These are phyloP conservation scores for Neofusicoccum sp. DNA, from an alignment of 2,329 filamentous ascomycete species.

Conservation along the genomic window DNA sequence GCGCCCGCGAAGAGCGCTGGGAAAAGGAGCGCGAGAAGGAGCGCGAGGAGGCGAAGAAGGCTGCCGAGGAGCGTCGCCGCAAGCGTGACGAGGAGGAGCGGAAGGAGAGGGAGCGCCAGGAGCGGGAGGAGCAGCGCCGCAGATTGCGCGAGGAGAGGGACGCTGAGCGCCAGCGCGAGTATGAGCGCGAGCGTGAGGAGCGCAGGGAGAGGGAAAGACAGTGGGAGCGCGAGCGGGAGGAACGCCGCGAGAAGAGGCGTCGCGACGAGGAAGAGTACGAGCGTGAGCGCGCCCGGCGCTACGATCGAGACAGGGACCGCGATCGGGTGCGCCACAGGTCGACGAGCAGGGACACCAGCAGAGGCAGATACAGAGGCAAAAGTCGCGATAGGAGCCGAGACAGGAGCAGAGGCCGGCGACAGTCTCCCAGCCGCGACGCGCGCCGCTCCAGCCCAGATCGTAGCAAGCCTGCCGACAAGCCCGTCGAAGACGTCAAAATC, in stretches of 20 bases:
- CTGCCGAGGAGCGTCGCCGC: constrained; percentile 49
- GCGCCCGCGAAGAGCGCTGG: constrained; percentile 59
- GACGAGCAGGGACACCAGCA: constrained; percentile 13
- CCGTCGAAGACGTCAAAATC: constrained; percentile 34
- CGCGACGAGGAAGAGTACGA: constrained; percentile 49
- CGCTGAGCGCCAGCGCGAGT: constrained; percentile 36
- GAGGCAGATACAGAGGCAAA: neutral
- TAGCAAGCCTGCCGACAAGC: constrained; percentile 21
- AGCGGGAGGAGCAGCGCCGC: constrained; percentile 33
- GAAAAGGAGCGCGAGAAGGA: constrained; percentile 55
- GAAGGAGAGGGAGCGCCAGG: constrained; percentile 37
- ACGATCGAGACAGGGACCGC: constrained; percentile 29
- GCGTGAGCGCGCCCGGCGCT: constrained; percentile 39
- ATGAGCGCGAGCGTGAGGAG: constrained; percentile 53
- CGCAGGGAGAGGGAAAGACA: constrained; percentile 39
- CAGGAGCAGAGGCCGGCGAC: constrained; percentile 19
- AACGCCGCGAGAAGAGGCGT: constrained; percentile 35
- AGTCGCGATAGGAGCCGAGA: constrained; percentile 21
- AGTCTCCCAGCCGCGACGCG: constrained; percentile 17
- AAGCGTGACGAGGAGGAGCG: constrained; percentile 47
- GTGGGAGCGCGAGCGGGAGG: constrained; percentile 29
- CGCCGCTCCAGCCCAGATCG: constrained; percentile 13
- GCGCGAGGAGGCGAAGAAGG: constrained; percentile 57
- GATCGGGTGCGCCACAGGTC: constrained; percentile 19
- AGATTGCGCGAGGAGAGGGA: constrained; percentile 48